Evolutionary conservation across 495 filamentous ascomycete species (phyloP), one percentile per base, ranked within the genome.

Genomic region (Talaromyces borbonicus): DNA sequence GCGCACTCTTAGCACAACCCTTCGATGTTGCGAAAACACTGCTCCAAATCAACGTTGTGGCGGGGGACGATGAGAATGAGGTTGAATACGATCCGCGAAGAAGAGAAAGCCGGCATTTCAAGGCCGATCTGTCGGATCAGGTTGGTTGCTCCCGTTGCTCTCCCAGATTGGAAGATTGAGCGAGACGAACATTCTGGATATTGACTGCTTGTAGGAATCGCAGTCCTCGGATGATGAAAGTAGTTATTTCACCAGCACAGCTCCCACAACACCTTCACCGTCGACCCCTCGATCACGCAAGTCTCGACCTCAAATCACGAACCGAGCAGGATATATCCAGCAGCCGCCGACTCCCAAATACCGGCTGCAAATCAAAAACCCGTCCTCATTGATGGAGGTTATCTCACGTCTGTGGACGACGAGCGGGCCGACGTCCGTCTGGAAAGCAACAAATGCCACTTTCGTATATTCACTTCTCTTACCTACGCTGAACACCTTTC

Each of bases 21-120:
- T 95, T 97, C 60, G 90, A 96, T 65, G 88, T 95, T 47, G 87
- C 90, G 54, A 97, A 95, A 77, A 93, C 78, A 3, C 73, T 97
- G 39, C 62, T 97, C 56, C 92, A 98, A 65, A 80, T 87, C 31
- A 80, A 83, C 57, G 62, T 75, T 27, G 68, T 71, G 18, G 63
- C 67, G 0, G 66, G 62, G 38, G 53, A 60, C 41, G 51, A 54
- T 9, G 56, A 65, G 43, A 61, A 59, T 39, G 57, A 58, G 50
- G 49, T 49, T 43, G 55, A 56, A 31, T 47, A 39, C 32, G 49
- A 59, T 19, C 51, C 50, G 5, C 52, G 47, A 8, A 57, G 59
- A 45, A 63, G 56, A 29, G 52, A 55, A 29, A 57, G 50, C 37
- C 47, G 54, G 14, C 57, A 56, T 24, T 43, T 56, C 48, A 55